phyloP scores from a whole-genome alignment of 2,329 filamentous ascomycete genomes.

The Penicillium oxalicum region DNA sequence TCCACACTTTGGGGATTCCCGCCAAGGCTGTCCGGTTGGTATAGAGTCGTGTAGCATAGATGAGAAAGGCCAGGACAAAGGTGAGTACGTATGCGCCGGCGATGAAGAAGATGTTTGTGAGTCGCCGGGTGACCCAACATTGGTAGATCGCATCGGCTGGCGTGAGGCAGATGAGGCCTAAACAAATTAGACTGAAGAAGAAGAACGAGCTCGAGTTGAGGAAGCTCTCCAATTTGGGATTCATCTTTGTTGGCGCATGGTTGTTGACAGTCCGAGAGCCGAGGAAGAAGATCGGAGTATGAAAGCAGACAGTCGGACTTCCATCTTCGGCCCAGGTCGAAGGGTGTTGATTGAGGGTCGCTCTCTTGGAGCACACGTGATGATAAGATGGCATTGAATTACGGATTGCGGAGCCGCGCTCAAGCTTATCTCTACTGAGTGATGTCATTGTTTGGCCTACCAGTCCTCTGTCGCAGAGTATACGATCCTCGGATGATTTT shows the following conservation, averaged over 20 bases:
- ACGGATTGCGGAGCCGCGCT: no score
- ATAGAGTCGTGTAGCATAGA: slow-evolving; percentile 81
- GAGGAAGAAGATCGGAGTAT: not conserved
- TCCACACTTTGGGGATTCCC: slow-evolving; percentile 78
- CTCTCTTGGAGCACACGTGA: no score
- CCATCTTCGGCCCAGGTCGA: no score
- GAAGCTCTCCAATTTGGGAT: slow-evolving; percentile 59
- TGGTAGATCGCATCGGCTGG: slow-evolving; percentile 77
- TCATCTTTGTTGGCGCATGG: slow-evolving; percentile 25
- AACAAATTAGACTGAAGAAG: slow-evolving; percentile 65
- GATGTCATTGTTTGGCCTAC: no score
- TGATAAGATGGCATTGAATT: no score
- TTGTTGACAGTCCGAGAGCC: slow-evolving; percentile 9
- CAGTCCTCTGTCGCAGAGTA: no score
- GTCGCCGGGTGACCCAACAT: slow-evolving; percentile 58
- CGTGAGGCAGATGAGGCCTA: slow-evolving; percentile 69
- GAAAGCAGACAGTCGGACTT: no score
- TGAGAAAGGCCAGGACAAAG: slow-evolving; percentile 61
- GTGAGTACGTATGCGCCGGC: slow-evolving; percentile 69
- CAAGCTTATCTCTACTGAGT: no score
- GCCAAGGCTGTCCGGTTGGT: slow-evolving; percentile 73
- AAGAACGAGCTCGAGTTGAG: slow-evolving; percentile 76
- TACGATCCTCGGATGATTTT: no score
- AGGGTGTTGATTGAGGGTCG: no score
- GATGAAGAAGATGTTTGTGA: slow-evolving; percentile 79